Percentiles rank a stretch among this genome's conserved stretches.
phyloP scores from a whole-genome alignment of 1,139 yeast species.

The Protomyces macrosporus region DNA sequence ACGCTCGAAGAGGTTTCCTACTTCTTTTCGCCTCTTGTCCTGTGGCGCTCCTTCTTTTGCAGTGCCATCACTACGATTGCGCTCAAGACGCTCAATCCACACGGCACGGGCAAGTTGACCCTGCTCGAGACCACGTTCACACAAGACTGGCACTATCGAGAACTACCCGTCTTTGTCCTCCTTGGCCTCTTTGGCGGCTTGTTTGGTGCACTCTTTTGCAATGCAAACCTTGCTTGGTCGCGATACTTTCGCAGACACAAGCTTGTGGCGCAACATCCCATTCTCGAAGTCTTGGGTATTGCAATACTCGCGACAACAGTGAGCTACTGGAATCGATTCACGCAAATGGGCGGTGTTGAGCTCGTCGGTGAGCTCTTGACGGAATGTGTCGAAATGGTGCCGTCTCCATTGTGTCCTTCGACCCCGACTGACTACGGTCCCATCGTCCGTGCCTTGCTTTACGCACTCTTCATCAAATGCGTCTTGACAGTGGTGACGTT shows the following conservation, averaged over 20 bases:
- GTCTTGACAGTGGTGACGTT: slow-evolving; percentile 51
- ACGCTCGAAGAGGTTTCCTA: slow-evolving; percentile 62
- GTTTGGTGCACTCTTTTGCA: slow-evolving; percentile 54
- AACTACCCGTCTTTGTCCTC: slow-evolving; percentile 47
- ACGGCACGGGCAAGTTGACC: slow-evolving; percentile 60
- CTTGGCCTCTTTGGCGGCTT: slow-evolving; percentile 57
- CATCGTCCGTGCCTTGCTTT: slow-evolving; percentile 36
- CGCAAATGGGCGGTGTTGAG: slow-evolving; percentile 53
- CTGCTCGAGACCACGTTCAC: slow-evolving; percentile 52
- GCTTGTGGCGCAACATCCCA: slow-evolving; percentile 44
- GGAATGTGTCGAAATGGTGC: slow-evolving; percentile 54
- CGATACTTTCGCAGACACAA: slow-evolving; percentile 48
- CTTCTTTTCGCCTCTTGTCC: slow-evolving; percentile 54
- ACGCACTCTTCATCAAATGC: slow-evolving; percentile 49
- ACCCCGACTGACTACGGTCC: background rate
- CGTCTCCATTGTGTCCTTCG: slow-evolving; percentile 44
- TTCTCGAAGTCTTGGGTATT: slow-evolving; percentile 48
- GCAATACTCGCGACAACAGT: slow-evolving; percentile 49
- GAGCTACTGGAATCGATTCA: slow-evolving; percentile 52
- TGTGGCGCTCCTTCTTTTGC: slow-evolving; percentile 57
- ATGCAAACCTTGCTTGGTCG: slow-evolving; percentile 48
- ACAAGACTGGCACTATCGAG: slow-evolving; percentile 48
- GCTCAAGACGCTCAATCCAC: slow-evolving; percentile 54
- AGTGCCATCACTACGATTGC: slow-evolving; percentile 56
- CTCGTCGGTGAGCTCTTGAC: slow-evolving; percentile 51